Evolutionary conservation across 1,284 basidiomycete genomes (phyloP), one percentile per base, ranked within the genome.

Genomic region (Cryptococcus maquisensis): DNA sequence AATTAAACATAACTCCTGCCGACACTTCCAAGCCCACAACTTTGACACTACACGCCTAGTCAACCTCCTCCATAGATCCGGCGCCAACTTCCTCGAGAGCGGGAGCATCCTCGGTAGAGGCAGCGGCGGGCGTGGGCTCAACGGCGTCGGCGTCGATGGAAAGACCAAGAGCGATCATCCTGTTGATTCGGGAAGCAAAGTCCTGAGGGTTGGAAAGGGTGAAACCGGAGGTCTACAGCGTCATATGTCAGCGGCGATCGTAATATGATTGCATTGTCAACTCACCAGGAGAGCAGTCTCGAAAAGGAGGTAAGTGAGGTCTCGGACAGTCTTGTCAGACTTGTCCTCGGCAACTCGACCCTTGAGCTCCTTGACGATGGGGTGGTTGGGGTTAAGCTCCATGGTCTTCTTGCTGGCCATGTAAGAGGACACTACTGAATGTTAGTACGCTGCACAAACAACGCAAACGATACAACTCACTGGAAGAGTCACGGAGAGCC

Each of bases 321-420:
- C 95, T 64, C 90, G 86, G 67, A 97, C 94, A 56, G 94, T 96
- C 83, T 95, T 95, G 86, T 98, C 96, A 59, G 89, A 88, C 83
- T 95, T 91, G 82, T 98, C 95, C 78, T 93, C 90, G 54, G 89
- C 81, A 62, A 97, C 90, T 82, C 97, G 97, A 71, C 84, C 83
- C 81, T 86, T 90, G 72, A 98, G 84, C 81, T 98, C 95, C 82
- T 91, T 93, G 80, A 98, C 82, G 80, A 98, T 97, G 47, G 90
- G 79, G 81, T 98, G 94, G 67, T 78, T 79, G 18, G 94, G 89
- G 86, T 98, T 98, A 67, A 98, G 85, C 82, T 98, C 95, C 65
- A 98, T 85, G 18, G 95, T 98, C 88, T 98, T 98, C 86, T 98
- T 98, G 62, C 87, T 90, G 36, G 90, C 89, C 94, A 98, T 97